Evolutionary conservation across 805 yeast species (phyloP).

Genomic region (Hanseniaspora taiwanica): DNA sequence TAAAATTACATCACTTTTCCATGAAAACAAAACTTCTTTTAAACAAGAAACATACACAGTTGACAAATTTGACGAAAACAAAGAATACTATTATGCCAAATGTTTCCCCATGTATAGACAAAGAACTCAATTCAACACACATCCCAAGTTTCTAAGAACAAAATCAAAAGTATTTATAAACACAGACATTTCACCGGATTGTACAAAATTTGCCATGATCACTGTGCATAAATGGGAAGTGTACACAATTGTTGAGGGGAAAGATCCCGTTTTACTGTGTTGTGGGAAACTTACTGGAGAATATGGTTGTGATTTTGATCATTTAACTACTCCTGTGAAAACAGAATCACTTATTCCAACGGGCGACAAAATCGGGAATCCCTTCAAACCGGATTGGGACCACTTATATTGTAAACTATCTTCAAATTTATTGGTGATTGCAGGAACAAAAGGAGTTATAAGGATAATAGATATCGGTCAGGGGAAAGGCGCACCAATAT

Average conservation of each 20-base stretch:
- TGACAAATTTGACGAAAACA: conserved; percentile 31
- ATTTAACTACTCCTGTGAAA: conserved; percentile 19
- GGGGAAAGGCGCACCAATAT: conserved; percentile 44
- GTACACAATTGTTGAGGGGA: conserved; percentile 32
- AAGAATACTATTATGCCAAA: conserved; percentile 57
- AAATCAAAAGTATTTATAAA: conserved; percentile 37
- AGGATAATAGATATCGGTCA: conserved; percentile 46
- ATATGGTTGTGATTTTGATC: conserved; percentile 39
- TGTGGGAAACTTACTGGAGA: conserved; percentile 63
- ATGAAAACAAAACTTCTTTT: too few relatives aligned
- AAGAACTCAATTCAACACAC: conserved; percentile 39
- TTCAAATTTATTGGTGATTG: conserved; percentile 42
- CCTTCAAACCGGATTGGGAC: conserved; percentile 36
- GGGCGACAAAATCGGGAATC: conserved; percentile 3
- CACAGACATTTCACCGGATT: conserved; percentile 50
- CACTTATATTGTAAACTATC: conserved; percentile 48
- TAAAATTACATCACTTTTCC: background rate
- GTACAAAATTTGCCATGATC: conserved; percentile 51
- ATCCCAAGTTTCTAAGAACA: conserved; percentile 35
- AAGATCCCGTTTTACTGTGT: conserved; percentile 44
- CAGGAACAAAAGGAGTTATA: conserved; percentile 60
- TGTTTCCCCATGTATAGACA: conserved; percentile 76
- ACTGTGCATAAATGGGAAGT: conserved; percentile 65
- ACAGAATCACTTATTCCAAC: conserved; percentile 10
- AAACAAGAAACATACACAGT: too few relatives aligned